Evolutionary conservation across 495 filamentous ascomycete genomes (phyloP).

Genomic region (Massariosphaeria phaeospora): DNA sequence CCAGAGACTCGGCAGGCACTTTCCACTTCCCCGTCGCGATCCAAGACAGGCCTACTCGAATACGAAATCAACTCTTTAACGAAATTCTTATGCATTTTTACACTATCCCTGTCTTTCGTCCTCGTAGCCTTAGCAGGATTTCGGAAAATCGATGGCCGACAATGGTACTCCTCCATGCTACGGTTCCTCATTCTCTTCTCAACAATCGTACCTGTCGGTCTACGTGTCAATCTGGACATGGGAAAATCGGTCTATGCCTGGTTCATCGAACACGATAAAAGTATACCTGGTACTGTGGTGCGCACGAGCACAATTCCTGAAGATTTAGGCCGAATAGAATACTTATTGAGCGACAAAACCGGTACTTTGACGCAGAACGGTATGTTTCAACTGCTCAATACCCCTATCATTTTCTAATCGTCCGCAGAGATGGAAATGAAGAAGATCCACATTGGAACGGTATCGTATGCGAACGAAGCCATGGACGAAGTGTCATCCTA

Average conservation of each 20-base stretch:
- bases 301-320: slow-evolving; percentile 96
- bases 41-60: slow-evolving; percentile 88
- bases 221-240: slow-evolving; percentile 94
- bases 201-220: slow-evolving; percentile 94
- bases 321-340: slow-evolving; percentile 92
- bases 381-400: too few relatives aligned
- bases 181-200: slow-evolving; percentile 97
- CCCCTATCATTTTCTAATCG: too few relatives aligned
- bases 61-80: slow-evolving; percentile 97
- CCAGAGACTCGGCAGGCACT: slow-evolving; percentile 90
- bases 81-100: slow-evolving; percentile 90
- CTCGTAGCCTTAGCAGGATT: slow-evolving; percentile 87
- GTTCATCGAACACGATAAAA: slow-evolving; percentile 88
- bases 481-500: slow-evolving; percentile 95
- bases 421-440: slow-evolving; percentile 88
- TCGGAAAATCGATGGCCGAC: slow-evolving; percentile 53
- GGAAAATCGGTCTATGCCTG: slow-evolving; percentile 93
- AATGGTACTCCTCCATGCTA: slow-evolving; percentile 93
- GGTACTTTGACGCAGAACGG: slow-evolving; percentile 93
- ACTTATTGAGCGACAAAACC: slow-evolving; percentile 94
- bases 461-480: slow-evolving; percentile 94
- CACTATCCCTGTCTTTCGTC: slow-evolving; percentile 76
- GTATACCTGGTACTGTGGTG: slow-evolving; percentile 87
- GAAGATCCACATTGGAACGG: slow-evolving; percentile 96
- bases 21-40: slow-evolving; percentile 84